Evolutionary conservation across 306 rosid species (phyloP).

Genomic region (Hylodesmum podocarpum): DNA sequence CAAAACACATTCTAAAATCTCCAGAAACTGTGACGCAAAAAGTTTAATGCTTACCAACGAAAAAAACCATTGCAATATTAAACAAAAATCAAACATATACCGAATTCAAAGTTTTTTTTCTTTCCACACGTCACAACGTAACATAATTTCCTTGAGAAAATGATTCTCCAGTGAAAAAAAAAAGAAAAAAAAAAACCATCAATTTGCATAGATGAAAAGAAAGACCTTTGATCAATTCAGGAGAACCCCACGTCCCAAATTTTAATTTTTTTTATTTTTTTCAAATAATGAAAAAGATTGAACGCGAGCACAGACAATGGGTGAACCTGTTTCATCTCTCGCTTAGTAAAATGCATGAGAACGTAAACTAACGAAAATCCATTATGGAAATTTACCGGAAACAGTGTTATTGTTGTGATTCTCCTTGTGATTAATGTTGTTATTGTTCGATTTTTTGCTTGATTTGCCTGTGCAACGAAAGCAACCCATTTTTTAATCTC

Average conservation of each 20-base stretch:
- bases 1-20: not conserved
- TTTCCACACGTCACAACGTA: conserved; percentile 4
- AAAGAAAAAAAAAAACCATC: not conserved
- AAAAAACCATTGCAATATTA: not conserved
- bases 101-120: not conserved
- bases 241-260: conserved; percentile 20
- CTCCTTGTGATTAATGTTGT: not conserved
- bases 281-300: not conserved
- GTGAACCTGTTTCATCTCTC: not conserved
- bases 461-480: conserved; percentile 56
- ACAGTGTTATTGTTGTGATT: conserved; percentile 37
- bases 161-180: not conserved
- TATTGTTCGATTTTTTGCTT: conserved; percentile 31
- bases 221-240: conserved; percentile 13
- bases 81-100: not conserved
- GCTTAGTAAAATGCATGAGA: not conserved
- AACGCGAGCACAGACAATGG: conserved; percentile 6
- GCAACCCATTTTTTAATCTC: conserved; percentile 70
- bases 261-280: not conserved
- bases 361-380: not conserved
- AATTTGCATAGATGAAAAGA: not conserved
- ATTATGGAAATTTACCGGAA: conserved; percentile 38
- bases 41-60: not conserved
- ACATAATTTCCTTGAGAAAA: not conserved
- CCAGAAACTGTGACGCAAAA: not conserved